phyloP scores from a whole-genome alignment of 2,329 filamentous ascomycete species.

The Penicillium sp. region DNA sequence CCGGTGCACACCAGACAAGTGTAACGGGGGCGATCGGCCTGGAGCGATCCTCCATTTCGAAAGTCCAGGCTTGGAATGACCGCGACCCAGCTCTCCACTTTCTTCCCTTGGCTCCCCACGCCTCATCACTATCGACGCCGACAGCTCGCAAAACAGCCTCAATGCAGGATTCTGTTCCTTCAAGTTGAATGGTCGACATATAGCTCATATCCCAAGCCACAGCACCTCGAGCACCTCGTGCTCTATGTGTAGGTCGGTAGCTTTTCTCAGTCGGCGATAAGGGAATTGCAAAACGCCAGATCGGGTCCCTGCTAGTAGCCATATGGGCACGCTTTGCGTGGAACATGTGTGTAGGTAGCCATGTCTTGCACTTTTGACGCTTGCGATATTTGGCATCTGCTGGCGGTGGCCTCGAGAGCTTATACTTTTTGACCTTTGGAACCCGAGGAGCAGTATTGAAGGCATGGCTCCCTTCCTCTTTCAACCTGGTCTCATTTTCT shows the following conservation, averaged over 20 bases:
- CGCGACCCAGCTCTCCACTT: constrained; percentile 69
- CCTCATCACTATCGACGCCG: constrained; percentile 57
- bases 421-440: constrained; percentile 69
- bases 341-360: constrained; percentile 92
- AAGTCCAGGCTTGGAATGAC: constrained; percentile 57
- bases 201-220: constrained; percentile 95
- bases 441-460: constrained; percentile 41
- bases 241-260: constrained; percentile 82
- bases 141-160: constrained; percentile 65
- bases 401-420: constrained; percentile 61
- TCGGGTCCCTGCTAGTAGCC: constrained; percentile 70
- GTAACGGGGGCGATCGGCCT: constrained; percentile 69
- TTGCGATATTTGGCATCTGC: constrained; percentile 74
- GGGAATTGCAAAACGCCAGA: constrained; percentile 90
- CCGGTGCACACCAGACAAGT: constrained; percentile 68
- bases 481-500: constrained; percentile 20
- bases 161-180: constrained; percentile 64
- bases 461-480: constrained; percentile 28
- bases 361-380: constrained; percentile 83
- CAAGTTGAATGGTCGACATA: constrained; percentile 78
- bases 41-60: constrained; percentile 53
- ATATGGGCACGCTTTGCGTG: constrained; percentile 90
- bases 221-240: constrained; percentile 70
- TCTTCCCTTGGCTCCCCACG: constrained; percentile 62
- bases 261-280: constrained; percentile 84